Percentiles rank a stretch among this genome's conserved stretches.
These are phyloP conservation scores for Rhinocladiella similis DNA, from an alignment of 2,329 filamentous ascomycete genomes.

Conservation along the genomic window DNA sequence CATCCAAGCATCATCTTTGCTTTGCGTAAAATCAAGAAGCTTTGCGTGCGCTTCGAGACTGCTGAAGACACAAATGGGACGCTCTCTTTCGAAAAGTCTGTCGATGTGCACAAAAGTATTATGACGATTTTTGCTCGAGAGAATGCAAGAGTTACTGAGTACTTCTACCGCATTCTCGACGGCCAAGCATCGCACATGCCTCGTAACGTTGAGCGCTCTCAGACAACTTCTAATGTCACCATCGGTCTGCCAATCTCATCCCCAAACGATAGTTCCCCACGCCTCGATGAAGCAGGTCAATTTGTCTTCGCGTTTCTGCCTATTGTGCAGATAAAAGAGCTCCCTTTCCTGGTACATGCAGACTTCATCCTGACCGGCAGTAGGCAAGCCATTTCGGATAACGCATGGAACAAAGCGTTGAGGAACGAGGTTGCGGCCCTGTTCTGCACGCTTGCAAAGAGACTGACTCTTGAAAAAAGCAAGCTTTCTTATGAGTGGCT, in stretches of 20 bases:
- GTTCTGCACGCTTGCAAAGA: slow-evolving; percentile 5
- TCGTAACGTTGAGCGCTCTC: not conserved
- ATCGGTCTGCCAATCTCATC: slow-evolving; percentile 11
- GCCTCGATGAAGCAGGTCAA: slow-evolving; percentile 8
- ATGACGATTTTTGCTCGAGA: slow-evolving; percentile 8
- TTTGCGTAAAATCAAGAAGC: slow-evolving; percentile 15
- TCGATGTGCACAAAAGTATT: slow-evolving; percentile 2
- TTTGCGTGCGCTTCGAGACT: slow-evolving; percentile 8
- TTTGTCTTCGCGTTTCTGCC: slow-evolving; percentile 20
- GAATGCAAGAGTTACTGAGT: not conserved
- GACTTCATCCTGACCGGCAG: slow-evolving; percentile 19
- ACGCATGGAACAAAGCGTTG: slow-evolving; percentile 15
- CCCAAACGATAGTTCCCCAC: slow-evolving; percentile 2
- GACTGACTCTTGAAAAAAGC: not conserved
- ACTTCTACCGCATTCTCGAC: slow-evolving; percentile 6
- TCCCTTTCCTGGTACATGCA: slow-evolving; percentile 19
- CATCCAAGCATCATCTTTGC: slow-evolving; percentile 14
- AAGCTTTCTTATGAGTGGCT: slow-evolving; percentile 6
- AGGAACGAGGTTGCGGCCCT: slow-evolving; percentile 8
- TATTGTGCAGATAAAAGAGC: slow-evolving; percentile 10
- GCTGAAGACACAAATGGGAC: not conserved
- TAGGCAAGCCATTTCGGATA: slow-evolving; percentile 14
- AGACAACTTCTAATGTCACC: slow-evolving; percentile 8
- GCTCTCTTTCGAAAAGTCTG: slow-evolving; percentile 6
- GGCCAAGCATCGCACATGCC: slow-evolving; percentile 10